Conservation (phyloP, 345 rosid genomes). For the Eutrema japonicum region DNA sequence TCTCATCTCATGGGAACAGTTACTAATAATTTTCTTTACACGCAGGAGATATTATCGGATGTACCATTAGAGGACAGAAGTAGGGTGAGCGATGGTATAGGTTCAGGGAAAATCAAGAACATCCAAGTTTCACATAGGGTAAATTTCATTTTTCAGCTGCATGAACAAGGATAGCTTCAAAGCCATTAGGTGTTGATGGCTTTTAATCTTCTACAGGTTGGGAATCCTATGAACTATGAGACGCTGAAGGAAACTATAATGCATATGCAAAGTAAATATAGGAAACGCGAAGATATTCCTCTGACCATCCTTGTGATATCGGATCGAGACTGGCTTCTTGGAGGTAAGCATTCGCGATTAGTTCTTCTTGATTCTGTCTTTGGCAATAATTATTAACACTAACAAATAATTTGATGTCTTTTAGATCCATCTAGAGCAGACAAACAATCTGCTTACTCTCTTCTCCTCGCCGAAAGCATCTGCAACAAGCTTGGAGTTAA, state of each 20-base stretch:
- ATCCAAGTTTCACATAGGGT: constrained; percentile 73
- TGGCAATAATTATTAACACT: not conserved
- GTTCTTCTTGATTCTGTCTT: not conserved
- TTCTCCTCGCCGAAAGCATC: constrained; percentile 91
- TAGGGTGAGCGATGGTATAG: constrained; percentile 45
- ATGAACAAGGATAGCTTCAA: constrained; percentile 18
- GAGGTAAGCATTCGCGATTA: constrained; percentile 54
- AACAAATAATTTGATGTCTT: constrained; percentile 32
- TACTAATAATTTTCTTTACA: not conserved
- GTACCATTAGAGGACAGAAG: constrained; percentile 81
- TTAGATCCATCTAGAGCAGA: constrained; percentile 92
- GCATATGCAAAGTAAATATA: constrained; percentile 57
- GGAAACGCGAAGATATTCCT: constrained; percentile 60
- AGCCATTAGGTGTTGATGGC: constrained; percentile 17
- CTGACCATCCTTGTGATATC: constrained; percentile 82
- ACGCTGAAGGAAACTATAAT: constrained; percentile 67
- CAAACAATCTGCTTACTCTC: constrained; percentile 87
- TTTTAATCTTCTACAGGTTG: constrained; percentile 58
- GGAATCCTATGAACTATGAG: constrained; percentile 85
- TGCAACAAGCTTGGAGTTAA: constrained; percentile 82
- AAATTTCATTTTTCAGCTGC: constrained; percentile 25
- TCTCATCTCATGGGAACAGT: not conserved
- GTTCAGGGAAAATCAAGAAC: constrained; percentile 60
- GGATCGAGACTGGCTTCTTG: constrained; percentile 80
- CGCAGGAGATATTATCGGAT: constrained; percentile 91